These are phyloP conservation scores for Pleurozium schreberi DNA, from an alignment of 225 moss, liverwort and hornwort species.

Conservation along the genomic window DNA sequence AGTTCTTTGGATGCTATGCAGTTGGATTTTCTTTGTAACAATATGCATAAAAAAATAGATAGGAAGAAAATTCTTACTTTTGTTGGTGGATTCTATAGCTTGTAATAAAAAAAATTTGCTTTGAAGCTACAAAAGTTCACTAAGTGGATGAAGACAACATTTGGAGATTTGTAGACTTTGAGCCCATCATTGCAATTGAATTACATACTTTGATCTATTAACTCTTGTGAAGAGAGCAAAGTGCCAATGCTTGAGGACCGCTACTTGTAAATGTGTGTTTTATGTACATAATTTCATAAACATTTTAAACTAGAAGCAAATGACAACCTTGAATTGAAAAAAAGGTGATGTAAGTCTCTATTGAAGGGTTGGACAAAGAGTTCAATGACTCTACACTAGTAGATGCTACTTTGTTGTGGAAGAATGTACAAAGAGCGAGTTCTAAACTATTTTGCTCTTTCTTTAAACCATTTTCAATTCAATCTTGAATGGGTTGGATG, in stretches of 20 bases:
- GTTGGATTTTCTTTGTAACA: background rate
- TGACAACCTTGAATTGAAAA: background rate
- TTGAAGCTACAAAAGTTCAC: background rate
- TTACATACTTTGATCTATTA: fast-evolving
- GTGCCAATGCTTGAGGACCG: fast-evolving
- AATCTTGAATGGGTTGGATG: background rate
- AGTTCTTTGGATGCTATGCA: background rate
- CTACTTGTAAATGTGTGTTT: fast-evolving
- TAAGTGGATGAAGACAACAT: background rate
- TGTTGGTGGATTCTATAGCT: fast-evolving
- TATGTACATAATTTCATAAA: fast-evolving
- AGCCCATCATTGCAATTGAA: background rate
- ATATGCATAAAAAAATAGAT: no score
- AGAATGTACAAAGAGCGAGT: no score
- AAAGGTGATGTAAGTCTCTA: background rate
- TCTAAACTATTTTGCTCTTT: no score
- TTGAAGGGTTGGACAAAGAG: fast-evolving
- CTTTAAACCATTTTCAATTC: background rate
- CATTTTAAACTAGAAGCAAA: fast-evolving
- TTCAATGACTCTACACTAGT: background rate
- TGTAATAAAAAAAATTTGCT: background rate
- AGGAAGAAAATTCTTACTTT: background rate
- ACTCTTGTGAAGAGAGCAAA: background rate
- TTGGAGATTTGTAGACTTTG: background rate
- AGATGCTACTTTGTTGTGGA: fast-evolving